Conservation (phyloP, 2,329 filamentous ascomycete species). For the Elsinoe arachidis region DNA sequence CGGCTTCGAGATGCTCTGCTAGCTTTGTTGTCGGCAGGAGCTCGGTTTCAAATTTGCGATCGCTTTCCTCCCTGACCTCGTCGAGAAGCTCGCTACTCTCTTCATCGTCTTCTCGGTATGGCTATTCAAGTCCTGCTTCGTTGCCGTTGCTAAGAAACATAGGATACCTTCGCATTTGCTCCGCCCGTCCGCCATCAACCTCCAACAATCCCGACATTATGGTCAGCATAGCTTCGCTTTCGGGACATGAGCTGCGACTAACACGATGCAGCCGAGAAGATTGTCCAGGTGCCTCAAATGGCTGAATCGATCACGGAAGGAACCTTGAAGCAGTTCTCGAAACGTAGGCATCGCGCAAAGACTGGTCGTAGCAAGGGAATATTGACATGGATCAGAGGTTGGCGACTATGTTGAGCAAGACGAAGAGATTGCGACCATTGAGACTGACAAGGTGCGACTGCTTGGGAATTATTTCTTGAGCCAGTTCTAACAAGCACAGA, state of each 20-base stretch:
- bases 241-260: background rate
- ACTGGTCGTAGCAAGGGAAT: background rate
- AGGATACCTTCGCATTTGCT: slow-evolving; percentile 17
- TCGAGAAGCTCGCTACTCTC: slow-evolving; percentile 15
- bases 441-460: slow-evolving; percentile 81
- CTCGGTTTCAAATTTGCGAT: slow-evolving; percentile 7
- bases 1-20: slow-evolving; percentile 15
- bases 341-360: slow-evolving; percentile 43
- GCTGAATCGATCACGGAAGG: slow-evolving; percentile 98
- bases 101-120: slow-evolving; percentile 15
- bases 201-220: slow-evolving; percentile 23
- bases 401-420: slow-evolving; percentile 92
- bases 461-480: background rate
- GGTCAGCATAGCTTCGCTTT: slow-evolving; percentile 20
- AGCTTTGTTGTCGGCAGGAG: slow-evolving; percentile 12
- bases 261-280: slow-evolving; percentile 54
- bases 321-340: slow-evolving; percentile 90
- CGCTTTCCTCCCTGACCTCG: slow-evolving; percentile 15
- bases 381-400: slow-evolving; percentile 47
- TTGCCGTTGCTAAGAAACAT: background rate
- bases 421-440: slow-evolving; percentile 96
- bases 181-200: slow-evolving; percentile 17
- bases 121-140: background rate
- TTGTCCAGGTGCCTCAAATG: slow-evolving; percentile 95
- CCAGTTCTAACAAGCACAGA: slow-evolving; percentile 44